Evolutionary conservation across 2,329 filamentous ascomycete species (phyloP), one percentile per base, ranked within the genome.

Genomic region (Fusarium sp.): DNA sequence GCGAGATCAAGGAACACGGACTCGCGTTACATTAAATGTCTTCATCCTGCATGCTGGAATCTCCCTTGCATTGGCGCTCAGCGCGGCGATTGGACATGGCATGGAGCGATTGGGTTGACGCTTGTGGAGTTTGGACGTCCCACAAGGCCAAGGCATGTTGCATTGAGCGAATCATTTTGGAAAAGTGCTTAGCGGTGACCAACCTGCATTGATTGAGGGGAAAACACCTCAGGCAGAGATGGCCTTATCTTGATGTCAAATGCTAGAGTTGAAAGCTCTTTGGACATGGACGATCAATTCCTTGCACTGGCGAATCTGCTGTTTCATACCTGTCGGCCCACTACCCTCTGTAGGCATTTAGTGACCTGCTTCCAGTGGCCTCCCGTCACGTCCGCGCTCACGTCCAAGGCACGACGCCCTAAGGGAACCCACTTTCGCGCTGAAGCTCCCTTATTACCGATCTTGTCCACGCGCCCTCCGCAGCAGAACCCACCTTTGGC

Each of bases 1-100:
- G 26, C 39, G 45, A 35, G 18, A 57, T 24, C 26, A 39, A 31
- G 51, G 26, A 31, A 57, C 51, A 57, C 54, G 38, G 35, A 47
- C 30, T 57, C 39, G n/a, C 26, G 55, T 36, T 57, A 50, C 24
- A 50, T 57, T 28, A 45, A 35, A 57, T 45, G 38, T 26, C 54
- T 56, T 57, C 55, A 36, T 36, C 24, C 42, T 57, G 55, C 55
- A 60, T 35, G 31, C 53, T 58, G 56, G 38, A 53, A 42, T 44
- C 66, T 77, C 75, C 75, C 75, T 76, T 75, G 71, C 71, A 65
- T 65, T 67, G 68, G 70, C 63, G 57, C 68, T 72, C 30, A 44
- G 72, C 75, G 75, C 67, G 73, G 65, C 71, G 61, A 77, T 77
- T 77, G 75, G 75, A 59, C 57, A 59, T 41, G 26, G 41, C 26